Percentiles rank a stretch among this genome's conserved stretches.
Evolutionary conservation across 331 rosid species (phyloP).

Genomic region (Malus hybrid): DNA sequence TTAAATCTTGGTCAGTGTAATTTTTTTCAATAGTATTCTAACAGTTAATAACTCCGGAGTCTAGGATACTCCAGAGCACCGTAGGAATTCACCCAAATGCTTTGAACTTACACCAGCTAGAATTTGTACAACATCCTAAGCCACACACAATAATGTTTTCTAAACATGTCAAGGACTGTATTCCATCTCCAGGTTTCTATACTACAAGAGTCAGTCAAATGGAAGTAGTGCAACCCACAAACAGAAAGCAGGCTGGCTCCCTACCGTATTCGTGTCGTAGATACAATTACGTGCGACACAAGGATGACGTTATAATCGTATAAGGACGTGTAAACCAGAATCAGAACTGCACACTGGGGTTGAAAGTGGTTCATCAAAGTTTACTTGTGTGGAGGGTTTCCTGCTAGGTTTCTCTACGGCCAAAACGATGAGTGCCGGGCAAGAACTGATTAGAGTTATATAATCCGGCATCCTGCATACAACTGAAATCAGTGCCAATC

Average conservation of each 20-base stretch:
- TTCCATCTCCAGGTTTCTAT: neutral
- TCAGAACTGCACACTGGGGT: neutral
- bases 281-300: too few species aligned
- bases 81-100: neutral
- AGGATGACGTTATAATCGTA: too few species aligned
- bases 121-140: neutral
- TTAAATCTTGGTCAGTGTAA: neutral
- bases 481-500: neutral
- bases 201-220: too few species aligned
- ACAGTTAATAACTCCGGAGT: too few species aligned
- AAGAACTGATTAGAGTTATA: neutral
- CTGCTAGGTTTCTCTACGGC: neutral
- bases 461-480: neutral
- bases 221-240: too few species aligned
- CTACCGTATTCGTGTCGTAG: too few species aligned
- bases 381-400: neutral
- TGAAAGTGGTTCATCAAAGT: neutral
- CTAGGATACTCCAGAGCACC: neutral
- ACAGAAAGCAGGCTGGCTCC: too few species aligned
- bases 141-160: neutral
- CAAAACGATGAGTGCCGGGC: neutral
- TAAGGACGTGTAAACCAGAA: neutral
- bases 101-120: neutral
- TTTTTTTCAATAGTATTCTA: neutral
- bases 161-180: neutral